Conservation (phyloP, 352 stramenopile species). For the Discostella stelligera region DNA sequence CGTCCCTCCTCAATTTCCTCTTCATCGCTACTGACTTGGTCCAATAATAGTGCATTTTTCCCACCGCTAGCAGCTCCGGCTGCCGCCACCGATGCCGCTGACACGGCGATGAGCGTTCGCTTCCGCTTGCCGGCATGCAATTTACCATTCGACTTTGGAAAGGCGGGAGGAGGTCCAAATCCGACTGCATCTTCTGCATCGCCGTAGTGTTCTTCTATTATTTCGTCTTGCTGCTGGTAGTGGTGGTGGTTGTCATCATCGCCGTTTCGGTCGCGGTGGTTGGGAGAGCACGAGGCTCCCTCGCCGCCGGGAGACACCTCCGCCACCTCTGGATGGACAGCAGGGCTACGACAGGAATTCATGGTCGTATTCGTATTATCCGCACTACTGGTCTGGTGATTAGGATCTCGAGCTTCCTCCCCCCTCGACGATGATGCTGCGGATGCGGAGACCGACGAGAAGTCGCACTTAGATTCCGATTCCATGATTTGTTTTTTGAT, state of each 20-base stretch:
- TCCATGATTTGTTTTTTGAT: background rate
- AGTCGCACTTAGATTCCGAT: background rate
- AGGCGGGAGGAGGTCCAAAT: slow-evolving; percentile 40
- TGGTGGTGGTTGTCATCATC: slow-evolving; percentile 1
- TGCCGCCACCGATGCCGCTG: background rate
- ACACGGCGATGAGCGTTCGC: slow-evolving; percentile 32
- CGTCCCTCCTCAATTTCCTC: background rate
- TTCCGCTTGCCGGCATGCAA: slow-evolving; percentile 21
- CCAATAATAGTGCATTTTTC: too few species aligned
- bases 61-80: background rate
- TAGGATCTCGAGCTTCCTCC: background rate
- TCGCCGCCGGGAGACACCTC: slow-evolving; percentile 29
- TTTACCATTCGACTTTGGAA: slow-evolving; percentile 18
- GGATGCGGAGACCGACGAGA: slow-evolving; percentile 7
- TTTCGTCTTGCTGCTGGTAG: background rate
- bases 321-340: slow-evolving; percentile 5
- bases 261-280: too few species aligned
- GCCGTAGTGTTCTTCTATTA: background rate
- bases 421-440: background rate
- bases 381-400: background rate
- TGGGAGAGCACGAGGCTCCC: slow-evolving; percentile 12
- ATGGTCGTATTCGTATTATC: background rate
- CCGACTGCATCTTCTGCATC: slow-evolving; percentile 5
- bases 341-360: too few species aligned
- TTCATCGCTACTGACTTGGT: slow-evolving; percentile 22